These are phyloP conservation scores for Leptomonas pyrrhocoris DNA, from an alignment of 208 protist species.

Conservation along the genomic window DNA sequence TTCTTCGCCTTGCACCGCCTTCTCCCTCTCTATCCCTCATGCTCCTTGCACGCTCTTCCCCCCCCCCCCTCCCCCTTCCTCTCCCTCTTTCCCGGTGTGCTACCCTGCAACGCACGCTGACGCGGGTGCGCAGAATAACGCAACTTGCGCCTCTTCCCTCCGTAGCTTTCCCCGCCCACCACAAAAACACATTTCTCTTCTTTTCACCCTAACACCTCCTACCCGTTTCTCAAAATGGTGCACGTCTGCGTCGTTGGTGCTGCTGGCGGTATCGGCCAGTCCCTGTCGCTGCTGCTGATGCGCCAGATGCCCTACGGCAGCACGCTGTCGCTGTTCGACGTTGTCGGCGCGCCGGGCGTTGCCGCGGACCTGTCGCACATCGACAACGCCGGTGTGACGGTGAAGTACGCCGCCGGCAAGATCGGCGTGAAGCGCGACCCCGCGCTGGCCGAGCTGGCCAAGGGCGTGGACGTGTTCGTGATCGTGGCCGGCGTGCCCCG, in stretches of 20 bases:
- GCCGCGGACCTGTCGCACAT: slow-evolving; percentile 95
- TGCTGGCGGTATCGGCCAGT: slow-evolving; percentile 88
- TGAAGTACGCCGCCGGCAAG: slow-evolving; percentile 80
- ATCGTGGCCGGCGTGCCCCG: slow-evolving; percentile 96
- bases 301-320: slow-evolving; percentile 72
- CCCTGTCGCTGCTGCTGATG: slow-evolving; percentile 87
- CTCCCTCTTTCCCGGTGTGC: no score
- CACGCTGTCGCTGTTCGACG: slow-evolving; percentile 93
- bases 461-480: slow-evolving; percentile 92
- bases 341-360: slow-evolving; percentile 89
- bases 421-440: slow-evolving; percentile 71
- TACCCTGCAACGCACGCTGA: not conserved
- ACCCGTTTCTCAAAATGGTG: slow-evolving; percentile 49
- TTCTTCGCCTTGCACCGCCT: not conserved
- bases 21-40: not conserved
- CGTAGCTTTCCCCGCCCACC: not conserved
- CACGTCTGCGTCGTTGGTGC: slow-evolving; percentile 90
- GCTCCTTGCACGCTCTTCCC: not conserved
- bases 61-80: not conserved
- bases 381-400: slow-evolving; percentile 68
- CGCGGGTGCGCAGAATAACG: slow-evolving; percentile 4
- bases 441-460: slow-evolving; percentile 63
- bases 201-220: not conserved
- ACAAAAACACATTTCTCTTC: slow-evolving; percentile 5
- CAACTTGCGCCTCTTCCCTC: not conserved